A percentile compares a stretch with the other conserved stretches of the same genome.
Evolutionary conservation across 2,329 filamentous ascomycete species (phyloP).

Genomic region (Cytospora leucostoma): DNA sequence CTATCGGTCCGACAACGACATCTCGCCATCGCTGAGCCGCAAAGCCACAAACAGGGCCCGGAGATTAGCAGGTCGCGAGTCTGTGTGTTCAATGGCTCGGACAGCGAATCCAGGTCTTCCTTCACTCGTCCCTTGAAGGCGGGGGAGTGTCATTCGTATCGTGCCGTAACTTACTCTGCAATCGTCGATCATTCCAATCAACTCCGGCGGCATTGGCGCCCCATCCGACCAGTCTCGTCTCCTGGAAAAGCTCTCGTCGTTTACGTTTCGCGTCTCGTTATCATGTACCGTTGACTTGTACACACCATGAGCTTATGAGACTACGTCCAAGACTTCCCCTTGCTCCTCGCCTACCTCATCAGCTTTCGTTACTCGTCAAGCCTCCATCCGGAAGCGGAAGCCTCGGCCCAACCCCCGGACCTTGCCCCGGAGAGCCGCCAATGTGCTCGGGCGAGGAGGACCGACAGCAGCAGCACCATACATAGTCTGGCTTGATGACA

Average conservation of each 20-base stretch:
- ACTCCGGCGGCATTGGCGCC: too few relatives aligned
- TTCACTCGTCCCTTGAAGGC: too few relatives aligned
- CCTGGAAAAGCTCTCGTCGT: not conserved
- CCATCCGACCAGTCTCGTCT: not conserved
- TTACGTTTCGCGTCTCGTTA: not conserved
- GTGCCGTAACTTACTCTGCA: too few relatives aligned
- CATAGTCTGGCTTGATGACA: constrained; percentile 18
- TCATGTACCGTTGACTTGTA: not conserved
- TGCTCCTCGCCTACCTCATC: not conserved
- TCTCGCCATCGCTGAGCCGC: not conserved
- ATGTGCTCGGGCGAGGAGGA: constrained; percentile 19
- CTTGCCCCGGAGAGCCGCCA: constrained; percentile 12
- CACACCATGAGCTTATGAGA: not conserved
- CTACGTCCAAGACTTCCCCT: not conserved
- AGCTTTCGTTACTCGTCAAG: not conserved
- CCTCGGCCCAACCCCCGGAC: constrained; percentile 6
- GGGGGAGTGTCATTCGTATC: too few relatives aligned
- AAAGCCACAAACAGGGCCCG: not conserved
- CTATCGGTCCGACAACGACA: not conserved
- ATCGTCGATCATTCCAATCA: too few relatives aligned
- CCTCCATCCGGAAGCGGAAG: not conserved
- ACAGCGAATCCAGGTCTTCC: not conserved
- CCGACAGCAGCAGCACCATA: not conserved
- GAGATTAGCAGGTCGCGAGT: not conserved
- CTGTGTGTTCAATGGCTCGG: not conserved